phyloP scores from a whole-genome alignment of 2,329 filamentous ascomycete species.

The Sclerotinia subarctica region DNA sequence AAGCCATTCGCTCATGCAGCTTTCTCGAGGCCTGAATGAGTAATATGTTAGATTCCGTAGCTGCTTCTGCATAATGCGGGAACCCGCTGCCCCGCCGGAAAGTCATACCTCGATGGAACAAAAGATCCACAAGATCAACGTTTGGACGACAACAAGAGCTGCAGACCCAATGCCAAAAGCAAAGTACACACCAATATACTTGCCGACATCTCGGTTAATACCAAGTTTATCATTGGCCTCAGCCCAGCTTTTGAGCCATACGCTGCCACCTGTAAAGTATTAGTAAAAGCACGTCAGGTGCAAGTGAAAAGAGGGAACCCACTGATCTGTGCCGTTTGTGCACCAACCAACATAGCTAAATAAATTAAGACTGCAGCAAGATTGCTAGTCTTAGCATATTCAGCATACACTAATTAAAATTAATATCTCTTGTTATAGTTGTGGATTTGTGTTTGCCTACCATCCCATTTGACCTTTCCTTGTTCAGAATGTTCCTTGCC shows the following conservation, averaged over 20 bases:
- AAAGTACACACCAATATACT: slow-evolving; percentile 94
- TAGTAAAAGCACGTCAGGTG: slow-evolving; percentile 14
- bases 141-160: slow-evolving; percentile 82
- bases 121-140: slow-evolving; percentile 96
- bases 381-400: slow-evolving; percentile 96
- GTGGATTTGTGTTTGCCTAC: slow-evolving; percentile 36
- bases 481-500: slow-evolving; percentile 86
- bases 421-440: not conserved
- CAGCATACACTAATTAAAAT: slow-evolving; percentile 64
- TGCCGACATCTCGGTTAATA: slow-evolving; percentile 73
- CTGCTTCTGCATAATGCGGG: slow-evolving; percentile 25
- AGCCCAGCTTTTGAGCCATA: slow-evolving; percentile 95
- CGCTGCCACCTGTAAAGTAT: slow-evolving; percentile 60
- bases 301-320: slow-evolving; percentile 34
- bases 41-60: slow-evolving; percentile 28
- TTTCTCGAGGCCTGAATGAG: slow-evolving; percentile 75
- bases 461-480: slow-evolving; percentile 93
- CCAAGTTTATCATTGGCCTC: slow-evolving; percentile 69
- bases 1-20: slow-evolving; percentile 95
- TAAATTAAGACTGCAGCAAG: slow-evolving; percentile 80
- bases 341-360: slow-evolving; percentile 68
- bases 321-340: slow-evolving; percentile 80
- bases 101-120: slow-evolving; percentile 89
- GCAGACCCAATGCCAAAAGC: slow-evolving; percentile 87
- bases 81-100: slow-evolving; percentile 23